Evolutionary conservation across 2,329 filamentous ascomycete species (phyloP).

Genomic region (Rutstroemia sp.): DNA sequence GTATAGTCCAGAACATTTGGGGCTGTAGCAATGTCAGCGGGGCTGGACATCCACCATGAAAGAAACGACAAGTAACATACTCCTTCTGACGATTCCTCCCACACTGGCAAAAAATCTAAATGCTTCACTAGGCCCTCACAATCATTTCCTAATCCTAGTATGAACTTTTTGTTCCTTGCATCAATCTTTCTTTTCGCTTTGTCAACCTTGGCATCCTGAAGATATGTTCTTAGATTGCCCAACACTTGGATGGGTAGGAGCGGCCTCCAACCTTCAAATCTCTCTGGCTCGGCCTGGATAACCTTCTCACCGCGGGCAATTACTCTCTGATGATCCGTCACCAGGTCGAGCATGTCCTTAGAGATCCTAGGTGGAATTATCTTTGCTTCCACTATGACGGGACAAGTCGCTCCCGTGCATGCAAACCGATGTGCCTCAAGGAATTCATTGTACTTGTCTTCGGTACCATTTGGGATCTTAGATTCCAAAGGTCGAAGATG

Average conservation of each 20-base stretch:
- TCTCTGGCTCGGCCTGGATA: constrained; percentile 42
- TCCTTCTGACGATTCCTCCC: constrained; percentile 26
- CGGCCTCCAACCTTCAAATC: constrained; percentile 40
- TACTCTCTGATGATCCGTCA: constrained; percentile 47
- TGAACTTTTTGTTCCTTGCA: constrained; percentile 55
- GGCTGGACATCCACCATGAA: not conserved
- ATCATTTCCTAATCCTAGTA: constrained; percentile 54
- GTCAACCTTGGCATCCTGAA: constrained; percentile 41
- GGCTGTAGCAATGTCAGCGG: constrained; percentile 12
- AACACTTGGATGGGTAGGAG: constrained; percentile 48
- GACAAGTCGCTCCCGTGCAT: constrained; percentile 53
- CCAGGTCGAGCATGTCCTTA: constrained; percentile 38
- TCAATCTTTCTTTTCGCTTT: constrained; percentile 47
- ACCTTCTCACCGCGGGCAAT: constrained; percentile 45
- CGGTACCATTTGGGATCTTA: constrained; percentile 29
- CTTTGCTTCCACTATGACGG: constrained; percentile 42
- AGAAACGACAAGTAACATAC: constrained; percentile 27
- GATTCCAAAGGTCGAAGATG: constrained; percentile 43
- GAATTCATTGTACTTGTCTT: constrained; percentile 22
- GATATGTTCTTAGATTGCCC: constrained; percentile 49
- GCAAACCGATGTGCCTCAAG: constrained; percentile 43
- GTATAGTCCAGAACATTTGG: constrained; percentile 28
- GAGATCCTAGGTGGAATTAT: constrained; percentile 45
- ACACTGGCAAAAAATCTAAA: constrained; percentile 44
- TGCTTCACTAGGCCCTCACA: constrained; percentile 50